A percentile compares a stretch with the other conserved stretches of the same genome.
Evolutionary conservation across 345 rosid species (phyloP).

Genomic region (Isatis tinctoria): DNA sequence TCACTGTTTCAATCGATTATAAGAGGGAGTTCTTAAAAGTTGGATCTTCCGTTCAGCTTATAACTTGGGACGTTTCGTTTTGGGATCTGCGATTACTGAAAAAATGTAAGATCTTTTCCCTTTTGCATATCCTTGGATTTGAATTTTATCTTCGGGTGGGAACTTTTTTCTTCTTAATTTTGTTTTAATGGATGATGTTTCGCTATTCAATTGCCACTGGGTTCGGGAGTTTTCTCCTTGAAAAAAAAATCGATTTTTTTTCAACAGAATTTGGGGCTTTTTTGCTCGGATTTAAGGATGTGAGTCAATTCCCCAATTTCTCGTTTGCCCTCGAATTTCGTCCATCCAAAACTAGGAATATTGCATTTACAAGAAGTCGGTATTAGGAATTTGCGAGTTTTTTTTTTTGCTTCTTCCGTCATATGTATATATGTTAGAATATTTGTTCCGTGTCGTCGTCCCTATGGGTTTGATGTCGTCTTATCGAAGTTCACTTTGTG

Average conservation of each 20-base stretch:
- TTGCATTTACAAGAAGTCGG: background rate
- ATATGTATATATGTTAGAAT: background rate
- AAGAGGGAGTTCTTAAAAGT: background rate
- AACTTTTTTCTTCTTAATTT: background rate
- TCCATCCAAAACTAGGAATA: background rate
- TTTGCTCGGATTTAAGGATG: background rate
- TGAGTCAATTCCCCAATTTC: background rate
- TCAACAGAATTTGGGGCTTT: background rate
- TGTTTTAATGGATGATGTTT: background rate
- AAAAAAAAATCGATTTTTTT: background rate
- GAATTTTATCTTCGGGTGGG: background rate
- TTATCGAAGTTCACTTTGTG: background rate
- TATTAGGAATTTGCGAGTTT: background rate
- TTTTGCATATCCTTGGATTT: background rate
- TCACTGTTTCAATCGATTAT: slow-evolving; percentile 10
- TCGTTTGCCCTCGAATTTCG: background rate
- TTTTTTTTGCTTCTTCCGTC: background rate
- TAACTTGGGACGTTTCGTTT: slow-evolving; percentile 16
- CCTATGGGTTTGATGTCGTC: background rate
- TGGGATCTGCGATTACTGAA: slow-evolving; percentile 17
- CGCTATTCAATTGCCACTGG: background rate
- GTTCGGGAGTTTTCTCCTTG: background rate
- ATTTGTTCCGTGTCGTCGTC: background rate
- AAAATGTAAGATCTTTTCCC: slow-evolving; percentile 19
- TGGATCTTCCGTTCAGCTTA: slow-evolving; percentile 13